Evolutionary conservation across 768 basidiomycete species (phyloP), one percentile per base, ranked within the genome.

Genomic region (Pleurotus djamor): DNA sequence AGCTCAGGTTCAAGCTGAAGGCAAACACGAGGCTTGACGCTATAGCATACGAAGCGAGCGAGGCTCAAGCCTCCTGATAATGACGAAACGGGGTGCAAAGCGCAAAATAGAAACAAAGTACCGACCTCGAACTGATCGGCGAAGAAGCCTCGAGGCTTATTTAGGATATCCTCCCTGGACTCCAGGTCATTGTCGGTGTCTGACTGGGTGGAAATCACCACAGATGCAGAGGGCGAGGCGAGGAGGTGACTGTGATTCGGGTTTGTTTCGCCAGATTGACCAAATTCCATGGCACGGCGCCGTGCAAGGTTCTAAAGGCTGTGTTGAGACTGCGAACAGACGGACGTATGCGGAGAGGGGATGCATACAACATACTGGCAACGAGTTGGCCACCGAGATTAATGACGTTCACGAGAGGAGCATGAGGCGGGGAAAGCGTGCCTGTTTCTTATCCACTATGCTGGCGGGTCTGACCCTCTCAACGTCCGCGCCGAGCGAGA

Each of bases 381-480:
- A 28, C 21, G 21, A 28, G 21, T 41, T 45, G 47, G 21, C n/a
- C 59, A 45, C 36, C 47, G 14, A 35, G 14, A 9, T 36, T 13
- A 35, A 67, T 6, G 35, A 28, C 2, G 5, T 52, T 52, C 13
- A 13, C 35, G 43, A 65, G 38, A 36, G 56, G 21, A 28, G 21
- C 21, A 28, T 28, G 21, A 28, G 21, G 21, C 21, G 21, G 21
- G 21, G 21, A 28, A 28, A 28, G 65, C 79, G 44, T 52, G 88
- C 92, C 83, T 97, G 95, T 70, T 94, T 94, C 74, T 94, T 93
- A 76, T 98, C 96, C 10, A 99, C 91, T 61, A 98, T 98, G 65
- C 95, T 96, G 4, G 93, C 91, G 4, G 94, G 94, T n/a, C 94
- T 81, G 33, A 96, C 94, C 55, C 90, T 83, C 67, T 93, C 90